Base-by-base conservation (phyloP, 495 filamentous ascomycete species). In the Choiromyces venosus region DNA sequence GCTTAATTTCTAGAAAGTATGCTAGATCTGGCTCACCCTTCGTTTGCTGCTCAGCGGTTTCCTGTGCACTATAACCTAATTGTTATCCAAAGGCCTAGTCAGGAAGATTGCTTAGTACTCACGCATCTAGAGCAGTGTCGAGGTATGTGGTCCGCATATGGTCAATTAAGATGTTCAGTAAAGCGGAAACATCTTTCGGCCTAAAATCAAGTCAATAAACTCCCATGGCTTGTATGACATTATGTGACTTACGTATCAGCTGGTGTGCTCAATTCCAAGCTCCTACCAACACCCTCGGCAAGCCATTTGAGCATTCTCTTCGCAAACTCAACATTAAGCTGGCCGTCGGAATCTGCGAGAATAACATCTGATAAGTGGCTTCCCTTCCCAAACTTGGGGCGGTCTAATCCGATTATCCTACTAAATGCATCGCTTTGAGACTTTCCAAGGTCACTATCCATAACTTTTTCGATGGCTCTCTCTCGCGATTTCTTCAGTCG, bases 231-330 rank as follows among this genome's bases (percentile, higher is more conserved):
- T 14, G 42, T 7, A 12, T 33, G 25, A 25, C 33, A 61, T 16
- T 16, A 18, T 29, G 25, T 33, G 68, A 33, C 73, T 67, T 76
- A 79, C 14, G 93, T 97, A 74, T 98, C 96, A 74, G 87, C 92
- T 65, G 88, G 89, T 35, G 91, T 91, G 42, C 91, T 92, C 61
- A 99, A 86, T 80, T 99, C 96, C 39, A 99, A 86, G 0, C 92
- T 91, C 74, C 96, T 86, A n/a, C 94, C 92, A 68, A 99, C 94
- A 70, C 91, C 93, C 83, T 99, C 96, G 38, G 96, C 95, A 37
- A 99, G 86, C 96, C 96, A 99, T 78, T 91, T 96, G 40, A 99
- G 86, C 93, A 99, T 98, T 67, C 95, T 88, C 83, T 98, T 98
- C 35, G 93, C 90, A 80, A 89, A 91, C n/a, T 89, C 86, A 19